These are phyloP conservation scores for Grosmannia penicillata DNA, from an alignment of 2,329 filamentous ascomycete species.

Conservation along the genomic window DNA sequence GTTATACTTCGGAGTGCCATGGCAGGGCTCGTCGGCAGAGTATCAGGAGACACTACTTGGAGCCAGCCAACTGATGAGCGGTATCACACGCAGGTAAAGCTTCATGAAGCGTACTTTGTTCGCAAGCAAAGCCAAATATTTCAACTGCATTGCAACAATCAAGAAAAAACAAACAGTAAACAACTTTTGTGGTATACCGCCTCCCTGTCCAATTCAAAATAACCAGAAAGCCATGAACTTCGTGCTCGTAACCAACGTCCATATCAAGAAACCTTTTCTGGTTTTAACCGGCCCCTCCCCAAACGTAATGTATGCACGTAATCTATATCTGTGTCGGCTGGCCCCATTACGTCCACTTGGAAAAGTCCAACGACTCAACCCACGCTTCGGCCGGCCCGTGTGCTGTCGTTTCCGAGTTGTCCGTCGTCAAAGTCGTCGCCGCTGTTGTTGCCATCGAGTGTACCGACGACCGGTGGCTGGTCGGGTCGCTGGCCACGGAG, in stretches of 20 bases:
- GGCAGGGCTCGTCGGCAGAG: too few species aligned
- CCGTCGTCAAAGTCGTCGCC: conserved; percentile 14
- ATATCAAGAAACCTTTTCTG: not conserved
- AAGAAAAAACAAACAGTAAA: conserved; percentile 11
- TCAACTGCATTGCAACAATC: not conserved
- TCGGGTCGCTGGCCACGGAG: conserved; percentile 38
- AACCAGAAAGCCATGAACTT: not conserved
- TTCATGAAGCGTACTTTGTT: too few species aligned
- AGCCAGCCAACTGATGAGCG: too few species aligned
- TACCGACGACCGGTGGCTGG: conserved; percentile 42
- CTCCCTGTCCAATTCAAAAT: not conserved
- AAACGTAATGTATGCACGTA: too few species aligned
- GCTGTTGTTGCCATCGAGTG: conserved; percentile 34
- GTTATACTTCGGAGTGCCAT: too few species aligned
- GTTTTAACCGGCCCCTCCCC: not conserved
- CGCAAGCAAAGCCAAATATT: not conserved
- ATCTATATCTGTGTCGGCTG: too few species aligned
- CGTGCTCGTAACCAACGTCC: too few species aligned
- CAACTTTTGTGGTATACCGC: conserved; percentile 24
- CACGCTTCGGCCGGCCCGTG: conserved; percentile 20
- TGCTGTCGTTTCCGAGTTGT: conserved; percentile 34
- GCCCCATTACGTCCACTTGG: conserved; percentile 25
- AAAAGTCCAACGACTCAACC: conserved; percentile 34
- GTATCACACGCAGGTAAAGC: too few species aligned
- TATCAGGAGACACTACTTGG: too few species aligned